phyloP scores from a whole-genome alignment of 2,329 filamentous ascomycete genomes.

The Clarireedia paspali region DNA sequence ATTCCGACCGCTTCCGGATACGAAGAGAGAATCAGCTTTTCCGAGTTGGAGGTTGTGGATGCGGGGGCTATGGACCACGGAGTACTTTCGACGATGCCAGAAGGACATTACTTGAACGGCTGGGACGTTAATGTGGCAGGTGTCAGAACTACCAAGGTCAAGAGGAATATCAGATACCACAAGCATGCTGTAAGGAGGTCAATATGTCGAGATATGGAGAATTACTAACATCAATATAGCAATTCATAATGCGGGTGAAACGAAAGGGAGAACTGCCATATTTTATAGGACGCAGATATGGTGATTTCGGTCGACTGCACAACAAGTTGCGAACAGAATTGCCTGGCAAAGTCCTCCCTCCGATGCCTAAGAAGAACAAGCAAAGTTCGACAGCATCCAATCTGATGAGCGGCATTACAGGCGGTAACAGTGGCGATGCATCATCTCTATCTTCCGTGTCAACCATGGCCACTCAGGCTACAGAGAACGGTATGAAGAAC shows the following conservation, averaged over 20 bases:
- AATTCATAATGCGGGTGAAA: conserved; percentile 86
- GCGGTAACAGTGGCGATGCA: conserved; percentile 57
- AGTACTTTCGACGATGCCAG: conserved; percentile 76
- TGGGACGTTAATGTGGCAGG: conserved; percentile 97
- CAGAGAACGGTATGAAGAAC: conserved; percentile 24
- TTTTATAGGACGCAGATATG: conserved; percentile 79
- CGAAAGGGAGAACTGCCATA: conserved; percentile 65
- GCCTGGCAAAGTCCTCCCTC: conserved; percentile 81
- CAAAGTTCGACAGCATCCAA: conserved; percentile 58
- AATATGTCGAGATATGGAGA: not conserved
- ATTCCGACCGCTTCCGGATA: conserved; percentile 94
- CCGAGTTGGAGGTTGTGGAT: conserved; percentile 94
- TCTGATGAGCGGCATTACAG: conserved; percentile 43
- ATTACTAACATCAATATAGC: conserved; percentile 38
- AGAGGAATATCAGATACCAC: conserved; percentile 82
- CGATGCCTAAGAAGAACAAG: conserved; percentile 89
- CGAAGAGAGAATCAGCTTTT: conserved; percentile 93
- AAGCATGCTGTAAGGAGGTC: conserved; percentile 67
- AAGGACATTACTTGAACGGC: conserved; percentile 86
- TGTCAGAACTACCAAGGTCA: conserved; percentile 71
- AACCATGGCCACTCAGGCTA: conserved; percentile 19
- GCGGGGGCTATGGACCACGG: conserved; percentile 87
- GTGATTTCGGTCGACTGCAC: conserved; percentile 76
- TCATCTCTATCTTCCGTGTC: conserved; percentile 61
- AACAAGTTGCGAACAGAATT: conserved; percentile 75